Conservation (phyloP, 108 stramenopile genomes). For the Stephanodiscus triporus region DNA sequence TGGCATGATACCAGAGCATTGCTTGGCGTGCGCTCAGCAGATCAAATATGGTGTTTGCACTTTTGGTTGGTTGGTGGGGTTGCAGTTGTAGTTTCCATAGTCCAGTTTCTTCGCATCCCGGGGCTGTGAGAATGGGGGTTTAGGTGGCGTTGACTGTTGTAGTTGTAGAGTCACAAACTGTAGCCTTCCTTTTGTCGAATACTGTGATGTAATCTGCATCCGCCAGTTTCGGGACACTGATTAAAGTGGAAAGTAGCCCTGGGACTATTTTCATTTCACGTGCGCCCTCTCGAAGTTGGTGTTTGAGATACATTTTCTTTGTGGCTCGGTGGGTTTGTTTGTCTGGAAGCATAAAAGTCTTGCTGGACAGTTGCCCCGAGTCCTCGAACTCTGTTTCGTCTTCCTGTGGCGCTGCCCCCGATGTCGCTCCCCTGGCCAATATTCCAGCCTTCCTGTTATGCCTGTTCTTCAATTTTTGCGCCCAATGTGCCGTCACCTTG, state of each 20-base stretch:
- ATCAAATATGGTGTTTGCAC: too few relatives aligned
- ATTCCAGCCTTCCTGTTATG: not conserved
- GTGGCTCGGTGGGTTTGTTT: not conserved
- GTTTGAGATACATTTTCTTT: not conserved
- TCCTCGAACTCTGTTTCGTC: not conserved
- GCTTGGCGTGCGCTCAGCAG: too few relatives aligned
- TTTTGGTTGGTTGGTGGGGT: too few relatives aligned
- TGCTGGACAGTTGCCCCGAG: not conserved
- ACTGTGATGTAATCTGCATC: constrained; percentile 1
- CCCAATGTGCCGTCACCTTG: too few relatives aligned
- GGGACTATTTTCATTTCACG: not conserved
- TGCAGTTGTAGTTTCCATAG: too few relatives aligned
- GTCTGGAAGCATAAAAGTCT: not conserved
- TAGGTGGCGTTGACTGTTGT: not conserved
- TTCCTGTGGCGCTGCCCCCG: not conserved
- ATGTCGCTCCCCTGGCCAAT: not conserved
- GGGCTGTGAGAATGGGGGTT: too few relatives aligned
- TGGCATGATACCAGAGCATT: too few relatives aligned
- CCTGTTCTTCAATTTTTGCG: too few relatives aligned
- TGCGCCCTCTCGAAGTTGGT: not conserved
- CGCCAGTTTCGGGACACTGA: not conserved
- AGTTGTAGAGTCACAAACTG: not conserved
- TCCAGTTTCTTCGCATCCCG: too few relatives aligned
- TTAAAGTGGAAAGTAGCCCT: not conserved
- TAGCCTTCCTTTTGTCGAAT: not conserved